Evolutionary conservation across 345 rosid genomes (phyloP).

Genomic region (Linum lewisii): DNA sequence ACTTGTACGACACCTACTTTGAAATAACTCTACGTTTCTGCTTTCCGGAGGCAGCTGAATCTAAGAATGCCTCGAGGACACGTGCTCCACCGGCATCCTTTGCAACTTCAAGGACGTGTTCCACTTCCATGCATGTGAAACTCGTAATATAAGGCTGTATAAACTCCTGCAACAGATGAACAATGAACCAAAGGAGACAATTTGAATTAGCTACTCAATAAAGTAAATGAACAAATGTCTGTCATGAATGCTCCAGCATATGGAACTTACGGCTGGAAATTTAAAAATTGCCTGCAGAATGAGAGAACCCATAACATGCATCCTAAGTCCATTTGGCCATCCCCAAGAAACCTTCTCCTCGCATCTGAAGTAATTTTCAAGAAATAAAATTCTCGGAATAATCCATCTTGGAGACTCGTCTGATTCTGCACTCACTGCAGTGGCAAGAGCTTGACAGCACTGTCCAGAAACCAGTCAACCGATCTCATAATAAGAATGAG

Average conservation of each 20-base stretch:
- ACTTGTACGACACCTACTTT: conserved; percentile 45
- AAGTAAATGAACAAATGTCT: neutral
- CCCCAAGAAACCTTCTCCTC: conserved; percentile 58
- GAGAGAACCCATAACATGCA: conserved; percentile 78
- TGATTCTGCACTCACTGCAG: conserved; percentile 39
- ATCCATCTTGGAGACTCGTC: conserved; percentile 45
- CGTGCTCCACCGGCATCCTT: conserved; percentile 80
- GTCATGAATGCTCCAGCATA: neutral
- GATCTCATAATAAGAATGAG: conserved; percentile 4
- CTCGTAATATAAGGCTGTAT: conserved; percentile 63
- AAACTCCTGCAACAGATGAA: conserved; percentile 41
- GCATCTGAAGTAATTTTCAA: conserved; percentile 62
- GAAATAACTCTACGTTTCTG: conserved; percentile 59
- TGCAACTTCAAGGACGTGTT: conserved; percentile 55
- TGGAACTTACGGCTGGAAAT: conserved; percentile 59
- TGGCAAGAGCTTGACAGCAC: conserved; percentile 80
- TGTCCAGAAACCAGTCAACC: conserved; percentile 24
- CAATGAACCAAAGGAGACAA: neutral
- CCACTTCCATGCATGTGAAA: conserved; percentile 64
- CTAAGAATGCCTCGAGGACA: conserved; percentile 78
- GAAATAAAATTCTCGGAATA: conserved; percentile 69
- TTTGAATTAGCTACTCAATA: neutral
- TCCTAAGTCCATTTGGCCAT: conserved; percentile 65
- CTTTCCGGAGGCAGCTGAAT: conserved; percentile 58
- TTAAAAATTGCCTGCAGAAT: conserved; percentile 80